Conservation (phyloP, 2,329 filamentous ascomycete species). For the Aspergillus thermomutatus region DNA sequence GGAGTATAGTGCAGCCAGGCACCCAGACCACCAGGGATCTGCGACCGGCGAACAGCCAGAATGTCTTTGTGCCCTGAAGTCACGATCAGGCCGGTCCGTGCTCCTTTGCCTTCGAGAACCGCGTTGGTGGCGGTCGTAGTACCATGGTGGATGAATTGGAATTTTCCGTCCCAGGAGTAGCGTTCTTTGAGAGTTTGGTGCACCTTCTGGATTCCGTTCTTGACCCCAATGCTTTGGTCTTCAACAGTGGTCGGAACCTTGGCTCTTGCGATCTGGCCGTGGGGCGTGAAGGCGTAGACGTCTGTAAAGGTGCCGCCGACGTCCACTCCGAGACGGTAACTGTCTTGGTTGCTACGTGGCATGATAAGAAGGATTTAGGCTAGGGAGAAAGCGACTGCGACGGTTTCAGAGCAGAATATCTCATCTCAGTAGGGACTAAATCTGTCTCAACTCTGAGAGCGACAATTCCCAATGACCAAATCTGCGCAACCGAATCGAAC, state of each 20-base stretch:
- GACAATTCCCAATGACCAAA: background rate
- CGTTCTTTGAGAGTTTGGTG: conserved; percentile 37
- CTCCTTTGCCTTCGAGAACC: conserved; percentile 50
- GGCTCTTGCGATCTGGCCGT: conserved; percentile 42
- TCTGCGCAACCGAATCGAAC: background rate
- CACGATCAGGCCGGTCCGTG: conserved; percentile 46
- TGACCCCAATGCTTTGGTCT: conserved; percentile 49
- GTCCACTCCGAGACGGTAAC: conserved; percentile 25
- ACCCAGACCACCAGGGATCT: conserved; percentile 51
- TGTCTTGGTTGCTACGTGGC: conserved; percentile 1
- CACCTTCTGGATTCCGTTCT: conserved; percentile 44
- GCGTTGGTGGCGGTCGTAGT: conserved; percentile 51
- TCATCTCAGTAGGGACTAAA: background rate
- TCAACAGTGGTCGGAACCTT: conserved; percentile 46
- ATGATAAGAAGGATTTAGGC: background rate
- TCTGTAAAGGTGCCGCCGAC: conserved; percentile 47
- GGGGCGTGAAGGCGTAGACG: conserved; percentile 46
- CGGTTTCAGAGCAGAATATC: background rate
- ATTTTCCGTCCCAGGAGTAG: conserved; percentile 43
- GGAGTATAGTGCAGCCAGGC: conserved; percentile 50
- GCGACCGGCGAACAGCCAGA: conserved; percentile 45
- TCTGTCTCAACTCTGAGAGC: background rate
- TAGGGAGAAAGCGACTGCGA: background rate
- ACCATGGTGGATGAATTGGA: conserved; percentile 50
- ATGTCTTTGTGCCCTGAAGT: conserved; percentile 51